Conservation (phyloP, 306 rosid species). For the Corylus avellana region DNA sequence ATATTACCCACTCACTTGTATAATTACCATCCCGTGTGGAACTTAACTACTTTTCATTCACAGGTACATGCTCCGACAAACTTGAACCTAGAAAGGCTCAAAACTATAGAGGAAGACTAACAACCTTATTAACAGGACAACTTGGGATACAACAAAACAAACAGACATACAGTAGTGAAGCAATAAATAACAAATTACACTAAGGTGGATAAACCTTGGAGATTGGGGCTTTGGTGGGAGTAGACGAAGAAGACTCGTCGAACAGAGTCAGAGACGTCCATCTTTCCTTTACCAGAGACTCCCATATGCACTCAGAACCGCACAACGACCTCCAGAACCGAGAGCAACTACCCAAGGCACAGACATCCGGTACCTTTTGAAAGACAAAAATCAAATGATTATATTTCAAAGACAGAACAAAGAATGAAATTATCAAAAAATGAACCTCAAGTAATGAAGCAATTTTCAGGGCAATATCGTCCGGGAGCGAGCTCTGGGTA, state of each 20-base stretch:
- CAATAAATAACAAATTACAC: neutral
- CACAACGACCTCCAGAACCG: slow-evolving; percentile 63
- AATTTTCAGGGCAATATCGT: slow-evolving; percentile 63
- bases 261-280: slow-evolving; percentile 54
- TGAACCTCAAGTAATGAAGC: slow-evolving; percentile 66
- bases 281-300: slow-evolving; percentile 50
- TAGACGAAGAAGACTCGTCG: slow-evolving; percentile 39
- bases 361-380: slow-evolving; percentile 67
- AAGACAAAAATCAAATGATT: neutral
- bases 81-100: neutral
- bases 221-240: slow-evolving; percentile 28
- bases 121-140: neutral
- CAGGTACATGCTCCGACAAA: too few relatives aligned
- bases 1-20: too few relatives aligned
- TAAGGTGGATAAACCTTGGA: slow-evolving; percentile 36
- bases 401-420: neutral
- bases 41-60: too few relatives aligned
- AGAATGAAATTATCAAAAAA: neutral
- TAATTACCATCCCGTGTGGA: too few relatives aligned
- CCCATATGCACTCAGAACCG: slow-evolving; percentile 63
- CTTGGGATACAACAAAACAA: neutral
- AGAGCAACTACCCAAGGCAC: slow-evolving; percentile 74
- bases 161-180: neutral
- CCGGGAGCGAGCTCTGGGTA: slow-evolving; percentile 45
- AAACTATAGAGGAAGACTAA: neutral